Evolutionary conservation across 2,329 filamentous ascomycete species (phyloP).

Genomic region (Pyrenochaeta sp.): DNA sequence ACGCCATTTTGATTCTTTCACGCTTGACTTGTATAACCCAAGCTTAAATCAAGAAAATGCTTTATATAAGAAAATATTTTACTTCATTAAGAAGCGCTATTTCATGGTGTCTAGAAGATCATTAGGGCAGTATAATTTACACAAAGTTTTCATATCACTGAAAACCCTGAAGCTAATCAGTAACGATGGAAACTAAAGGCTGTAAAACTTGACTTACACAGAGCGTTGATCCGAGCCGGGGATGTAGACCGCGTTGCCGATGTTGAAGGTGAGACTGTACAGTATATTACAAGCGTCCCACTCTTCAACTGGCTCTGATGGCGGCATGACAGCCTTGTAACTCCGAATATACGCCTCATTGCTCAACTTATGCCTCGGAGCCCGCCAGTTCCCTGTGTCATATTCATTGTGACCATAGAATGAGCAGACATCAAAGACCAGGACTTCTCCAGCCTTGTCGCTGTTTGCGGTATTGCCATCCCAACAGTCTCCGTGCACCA

Average conservation of each 20-base stretch:
- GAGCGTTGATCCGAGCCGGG: constrained; percentile 7
- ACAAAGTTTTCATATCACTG: too few relatives aligned
- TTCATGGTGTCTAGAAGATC: too few relatives aligned
- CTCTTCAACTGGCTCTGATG: constrained; percentile 12
- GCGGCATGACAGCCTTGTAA: constrained; percentile 9
- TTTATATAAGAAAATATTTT: too few relatives aligned
- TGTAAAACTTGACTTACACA: constrained; percentile 9
- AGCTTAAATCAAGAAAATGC: too few relatives aligned
- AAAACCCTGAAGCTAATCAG: too few relatives aligned
- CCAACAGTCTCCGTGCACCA: too few relatives aligned
- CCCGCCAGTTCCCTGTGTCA: constrained; percentile 13
- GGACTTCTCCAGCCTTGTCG: constrained; percentile 1
- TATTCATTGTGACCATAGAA: constrained; percentile 19
- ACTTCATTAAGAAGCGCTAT: too few relatives aligned
- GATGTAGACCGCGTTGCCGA: constrained; percentile 2
- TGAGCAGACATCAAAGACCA: constrained; percentile 13
- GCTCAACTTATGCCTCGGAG: constrained; percentile 10
- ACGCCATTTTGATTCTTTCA: too few relatives aligned
- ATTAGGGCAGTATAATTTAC: too few relatives aligned
- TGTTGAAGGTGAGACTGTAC: constrained; percentile 12
- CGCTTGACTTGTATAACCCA: too few relatives aligned
- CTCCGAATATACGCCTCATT: constrained; percentile 4
- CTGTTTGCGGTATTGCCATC: constrained; percentile 29
- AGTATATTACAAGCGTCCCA: constrained; percentile 15
- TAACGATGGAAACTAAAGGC: too few relatives aligned